Conservation (phyloP, 73 alveolate species). For the Breviolum minutum region DNA sequence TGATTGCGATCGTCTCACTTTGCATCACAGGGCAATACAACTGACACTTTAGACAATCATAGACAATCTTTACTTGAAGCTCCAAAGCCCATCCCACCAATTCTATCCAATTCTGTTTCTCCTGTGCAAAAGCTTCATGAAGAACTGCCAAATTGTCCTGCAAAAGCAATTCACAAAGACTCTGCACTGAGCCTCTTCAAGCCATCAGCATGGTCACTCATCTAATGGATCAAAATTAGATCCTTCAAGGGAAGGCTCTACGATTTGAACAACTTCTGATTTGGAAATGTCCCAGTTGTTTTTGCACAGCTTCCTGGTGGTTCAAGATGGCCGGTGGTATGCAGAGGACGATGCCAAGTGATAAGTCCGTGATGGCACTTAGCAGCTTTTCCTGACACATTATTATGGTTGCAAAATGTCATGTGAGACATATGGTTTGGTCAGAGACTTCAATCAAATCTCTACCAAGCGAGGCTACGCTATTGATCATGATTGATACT, state of each 20-base stretch:
- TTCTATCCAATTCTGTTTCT: background rate
- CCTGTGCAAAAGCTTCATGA: slow-evolving; percentile 73
- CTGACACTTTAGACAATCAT: background rate
- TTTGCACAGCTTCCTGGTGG: background rate
- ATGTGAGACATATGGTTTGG: background rate
- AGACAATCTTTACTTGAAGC: background rate
- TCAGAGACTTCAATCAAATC: background rate
- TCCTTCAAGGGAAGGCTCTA: too few relatives aligned
- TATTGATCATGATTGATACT: background rate
- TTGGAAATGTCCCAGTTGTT: background rate
- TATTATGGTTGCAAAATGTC: background rate
- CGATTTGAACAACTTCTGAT: background rate
- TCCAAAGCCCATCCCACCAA: background rate
- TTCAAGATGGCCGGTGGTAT: slow-evolving; percentile 54
- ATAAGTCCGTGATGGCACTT: slow-evolving; percentile 5
- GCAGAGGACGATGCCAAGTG: slow-evolving; percentile 22
- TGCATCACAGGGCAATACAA: too few relatives aligned
- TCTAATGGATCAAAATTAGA: too few relatives aligned
- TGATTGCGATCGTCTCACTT: too few relatives aligned
- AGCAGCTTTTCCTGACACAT: slow-evolving; percentile 16
- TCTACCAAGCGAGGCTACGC: background rate
- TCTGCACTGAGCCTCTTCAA: background rate
- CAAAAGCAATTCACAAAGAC: background rate
- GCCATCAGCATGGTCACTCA: too few relatives aligned
- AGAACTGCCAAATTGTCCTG: slow-evolving; percentile 66